These are phyloP conservation scores for Beverwykella pulmonaria DNA, from an alignment of 495 filamentous ascomycete species.

Conservation along the genomic window DNA sequence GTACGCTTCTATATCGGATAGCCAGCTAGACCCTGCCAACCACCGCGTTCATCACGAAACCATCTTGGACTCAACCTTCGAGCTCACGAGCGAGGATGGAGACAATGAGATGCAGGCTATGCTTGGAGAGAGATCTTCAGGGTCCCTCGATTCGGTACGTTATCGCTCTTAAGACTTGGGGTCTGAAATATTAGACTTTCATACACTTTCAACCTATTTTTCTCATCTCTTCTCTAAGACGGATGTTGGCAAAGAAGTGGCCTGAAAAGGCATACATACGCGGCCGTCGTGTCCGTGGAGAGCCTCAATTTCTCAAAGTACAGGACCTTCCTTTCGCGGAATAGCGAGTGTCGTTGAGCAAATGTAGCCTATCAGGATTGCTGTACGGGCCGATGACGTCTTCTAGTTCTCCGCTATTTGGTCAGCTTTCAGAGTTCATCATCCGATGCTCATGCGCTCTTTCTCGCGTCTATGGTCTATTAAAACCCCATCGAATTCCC, in stretches of 20 bases:
- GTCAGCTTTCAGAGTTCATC: neutral
- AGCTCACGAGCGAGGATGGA: neutral
- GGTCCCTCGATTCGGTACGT: neutral
- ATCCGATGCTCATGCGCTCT: neutral
- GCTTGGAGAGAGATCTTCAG: neutral
- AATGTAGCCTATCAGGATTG: neutral
- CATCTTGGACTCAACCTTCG: neutral
- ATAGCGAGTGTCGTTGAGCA: neutral
- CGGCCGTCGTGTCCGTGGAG: neutral
- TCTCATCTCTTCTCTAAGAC: neutral
- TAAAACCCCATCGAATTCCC: neutral
- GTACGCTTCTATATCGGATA: neutral
- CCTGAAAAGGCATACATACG: neutral
- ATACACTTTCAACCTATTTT: no score
- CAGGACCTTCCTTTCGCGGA: neutral
- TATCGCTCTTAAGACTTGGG: neutral
- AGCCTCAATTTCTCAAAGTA: neutral
- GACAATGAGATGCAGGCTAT: neutral
- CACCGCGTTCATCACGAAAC: neutral
- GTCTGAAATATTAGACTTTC: no score
- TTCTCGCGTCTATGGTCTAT: neutral
- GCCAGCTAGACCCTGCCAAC: neutral
- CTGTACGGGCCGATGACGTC: neutral
- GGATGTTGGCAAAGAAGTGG: neutral
- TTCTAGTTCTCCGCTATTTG: neutral